phyloP scores from a whole-genome alignment of 2,329 filamentous ascomycete genomes.

The Claviceps digitariae region DNA sequence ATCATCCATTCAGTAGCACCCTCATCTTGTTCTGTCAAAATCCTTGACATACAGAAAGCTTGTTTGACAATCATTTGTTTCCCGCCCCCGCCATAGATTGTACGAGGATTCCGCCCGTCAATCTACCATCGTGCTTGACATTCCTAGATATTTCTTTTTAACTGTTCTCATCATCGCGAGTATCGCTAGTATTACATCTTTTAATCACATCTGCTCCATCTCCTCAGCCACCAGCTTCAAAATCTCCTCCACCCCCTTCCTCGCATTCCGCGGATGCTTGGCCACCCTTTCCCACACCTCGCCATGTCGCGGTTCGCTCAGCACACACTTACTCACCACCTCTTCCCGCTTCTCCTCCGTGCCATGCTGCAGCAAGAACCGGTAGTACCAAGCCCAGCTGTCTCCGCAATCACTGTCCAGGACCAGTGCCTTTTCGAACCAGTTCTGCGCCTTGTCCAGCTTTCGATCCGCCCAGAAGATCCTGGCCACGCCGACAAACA shows the following conservation, averaged over 20 bases:
- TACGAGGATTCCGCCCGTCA: not conserved
- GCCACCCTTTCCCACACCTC: slow-evolving; percentile 80
- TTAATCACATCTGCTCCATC: slow-evolving; percentile 13
- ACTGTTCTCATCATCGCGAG: not conserved
- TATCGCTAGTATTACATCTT: not conserved
- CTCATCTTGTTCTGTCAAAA: not conserved
- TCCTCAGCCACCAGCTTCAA: slow-evolving; percentile 59
- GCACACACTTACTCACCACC: slow-evolving; percentile 64
- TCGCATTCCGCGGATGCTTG: slow-evolving; percentile 74
- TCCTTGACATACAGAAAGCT: not conserved
- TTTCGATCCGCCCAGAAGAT: slow-evolving; percentile 93
- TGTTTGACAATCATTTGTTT: not conserved
- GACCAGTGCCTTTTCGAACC: slow-evolving; percentile 93
- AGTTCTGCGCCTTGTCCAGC: slow-evolving; percentile 85
- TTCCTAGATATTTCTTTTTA: not conserved
- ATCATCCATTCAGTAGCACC: not conserved
- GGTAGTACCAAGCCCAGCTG: slow-evolving; percentile 97
- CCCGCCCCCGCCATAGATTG: not conserved
- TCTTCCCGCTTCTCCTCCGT: slow-evolving; percentile 86
- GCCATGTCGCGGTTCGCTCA: slow-evolving; percentile 81
- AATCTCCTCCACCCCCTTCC: slow-evolving; percentile 64
- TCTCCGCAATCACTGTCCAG: slow-evolving; percentile 80
- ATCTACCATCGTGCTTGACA: not conserved
- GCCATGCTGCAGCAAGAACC: slow-evolving; percentile 83
- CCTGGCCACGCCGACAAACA: slow-evolving; percentile 84